Conservation (phyloP, 2,329 filamentous ascomycete species). For the Epichloe sylvatica region DNA sequence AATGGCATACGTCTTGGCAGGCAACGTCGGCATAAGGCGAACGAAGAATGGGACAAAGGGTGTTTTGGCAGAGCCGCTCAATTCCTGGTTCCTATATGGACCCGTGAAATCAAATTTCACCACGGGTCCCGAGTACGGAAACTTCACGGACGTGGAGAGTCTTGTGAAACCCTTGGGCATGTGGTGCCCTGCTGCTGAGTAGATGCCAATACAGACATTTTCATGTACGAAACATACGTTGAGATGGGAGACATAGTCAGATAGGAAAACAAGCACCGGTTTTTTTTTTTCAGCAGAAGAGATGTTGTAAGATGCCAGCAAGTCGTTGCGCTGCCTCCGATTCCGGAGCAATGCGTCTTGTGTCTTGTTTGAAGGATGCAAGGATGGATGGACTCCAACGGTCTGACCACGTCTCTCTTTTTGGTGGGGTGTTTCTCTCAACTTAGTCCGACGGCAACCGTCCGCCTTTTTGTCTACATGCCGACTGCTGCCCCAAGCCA, state of each 20-base stretch:
- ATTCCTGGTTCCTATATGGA: conserved; percentile 27
- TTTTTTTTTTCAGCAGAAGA: too few relatives aligned
- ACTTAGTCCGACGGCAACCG: too few relatives aligned
- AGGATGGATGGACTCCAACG: background rate
- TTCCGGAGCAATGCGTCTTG: too few relatives aligned
- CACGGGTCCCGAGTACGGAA: conserved; percentile 9
- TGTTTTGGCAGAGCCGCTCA: conserved; percentile 21
- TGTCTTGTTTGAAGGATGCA: background rate
- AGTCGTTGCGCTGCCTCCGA: too few relatives aligned
- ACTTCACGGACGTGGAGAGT: conserved; percentile 9
- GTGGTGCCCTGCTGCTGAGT: conserved; percentile 3
- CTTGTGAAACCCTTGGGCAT: conserved; percentile 6
- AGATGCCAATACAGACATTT: too few relatives aligned
- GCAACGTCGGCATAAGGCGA: conserved; percentile 22
- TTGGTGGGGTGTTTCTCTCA: background rate
- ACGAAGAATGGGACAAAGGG: conserved; percentile 6
- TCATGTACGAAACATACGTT: too few relatives aligned
- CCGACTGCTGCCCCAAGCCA: background rate
- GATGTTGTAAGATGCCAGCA: too few relatives aligned
- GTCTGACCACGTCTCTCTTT: background rate
- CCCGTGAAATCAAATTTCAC: conserved; percentile 17
- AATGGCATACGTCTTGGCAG: conserved; percentile 23
- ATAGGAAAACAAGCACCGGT: too few relatives aligned
- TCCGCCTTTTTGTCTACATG: too few relatives aligned
- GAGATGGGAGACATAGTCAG: too few relatives aligned